These are phyloP conservation scores for Schizosaccharomyces versatilis DNA, from an alignment of 1,139 yeast species.

Conservation along the genomic window DNA sequence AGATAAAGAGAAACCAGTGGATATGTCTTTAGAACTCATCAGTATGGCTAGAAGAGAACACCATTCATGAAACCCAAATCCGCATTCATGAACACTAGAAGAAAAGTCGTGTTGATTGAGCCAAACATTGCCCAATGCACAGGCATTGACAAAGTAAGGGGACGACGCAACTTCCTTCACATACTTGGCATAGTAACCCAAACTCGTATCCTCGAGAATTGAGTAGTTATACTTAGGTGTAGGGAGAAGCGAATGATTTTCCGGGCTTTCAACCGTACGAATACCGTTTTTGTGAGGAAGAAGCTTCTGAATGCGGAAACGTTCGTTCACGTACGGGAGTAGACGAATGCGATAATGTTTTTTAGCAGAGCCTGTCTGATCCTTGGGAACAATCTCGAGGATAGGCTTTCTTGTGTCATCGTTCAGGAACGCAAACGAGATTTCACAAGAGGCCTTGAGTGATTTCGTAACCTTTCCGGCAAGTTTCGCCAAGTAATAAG, in stretches of 20 bases:
- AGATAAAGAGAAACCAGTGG: constrained; percentile 51
- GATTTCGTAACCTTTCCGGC: constrained; percentile 26
- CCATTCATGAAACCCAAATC: constrained; percentile 86
- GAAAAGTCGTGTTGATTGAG: constrained; percentile 63
- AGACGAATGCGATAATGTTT: constrained; percentile 53
- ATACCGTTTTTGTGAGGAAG: constrained; percentile 45
- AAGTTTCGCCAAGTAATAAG: constrained; percentile 63
- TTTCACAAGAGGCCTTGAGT: constrained; percentile 22
- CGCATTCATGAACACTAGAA: constrained; percentile 33
- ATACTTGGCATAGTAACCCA: constrained; percentile 42
- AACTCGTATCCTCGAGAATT: constrained; percentile 44
- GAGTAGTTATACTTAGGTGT: constrained; percentile 77
- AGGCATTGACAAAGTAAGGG: constrained; percentile 74
- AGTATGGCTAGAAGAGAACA: constrained; percentile 60
- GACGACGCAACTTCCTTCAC: constrained; percentile 28
- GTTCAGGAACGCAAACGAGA: background rate
- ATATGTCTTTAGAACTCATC: constrained; percentile 62
- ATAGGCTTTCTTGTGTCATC: constrained; percentile 6
- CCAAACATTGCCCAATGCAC: constrained; percentile 75
- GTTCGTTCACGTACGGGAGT: constrained; percentile 46
- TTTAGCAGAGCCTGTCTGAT: constrained; percentile 35
- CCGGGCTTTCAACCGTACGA: constrained; percentile 23
- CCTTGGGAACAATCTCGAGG: background rate
- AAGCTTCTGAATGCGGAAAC: constrained; percentile 55
- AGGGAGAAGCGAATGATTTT: constrained; percentile 30